These are phyloP conservation scores for Breviolum minutum DNA, from an alignment of 73 alveolate species.

Conservation along the genomic window DNA sequence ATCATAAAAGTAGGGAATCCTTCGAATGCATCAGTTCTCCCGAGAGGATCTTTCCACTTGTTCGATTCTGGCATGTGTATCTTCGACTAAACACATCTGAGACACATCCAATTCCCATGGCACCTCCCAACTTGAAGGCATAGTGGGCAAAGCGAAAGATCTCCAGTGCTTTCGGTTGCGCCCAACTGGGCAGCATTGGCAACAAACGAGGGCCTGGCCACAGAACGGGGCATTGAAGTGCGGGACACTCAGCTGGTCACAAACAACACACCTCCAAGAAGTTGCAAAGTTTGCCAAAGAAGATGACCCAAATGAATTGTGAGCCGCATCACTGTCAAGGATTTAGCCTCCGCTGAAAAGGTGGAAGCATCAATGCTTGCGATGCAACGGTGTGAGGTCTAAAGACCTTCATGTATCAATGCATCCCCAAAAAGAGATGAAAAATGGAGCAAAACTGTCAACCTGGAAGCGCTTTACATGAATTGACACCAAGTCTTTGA, in stretches of 20 bases:
- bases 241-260: background rate
- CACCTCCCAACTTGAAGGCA: slow-evolving; percentile 52
- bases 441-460: background rate
- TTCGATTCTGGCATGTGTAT: too few species aligned
- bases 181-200: slow-evolving; percentile 28
- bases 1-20: too few species aligned
- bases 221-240: background rate
- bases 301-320: slow-evolving; percentile 15
- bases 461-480: background rate
- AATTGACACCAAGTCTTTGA: background rate
- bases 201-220: slow-evolving; percentile 46
- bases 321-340: slow-evolving; percentile 14
- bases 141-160: slow-evolving; percentile 56
- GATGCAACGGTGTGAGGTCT: background rate
- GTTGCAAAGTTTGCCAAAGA: slow-evolving; percentile 55
- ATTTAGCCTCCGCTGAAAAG: slow-evolving; percentile 10
- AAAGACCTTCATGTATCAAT: background rate
- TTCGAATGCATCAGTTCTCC: too few species aligned
- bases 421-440: background rate
- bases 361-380: background rate
- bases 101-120: too few species aligned
- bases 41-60: too few species aligned
- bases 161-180: slow-evolving; percentile 27
- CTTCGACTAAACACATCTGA: too few species aligned
- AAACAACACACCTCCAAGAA: slow-evolving; percentile 23